Percentiles rank a stretch among this genome's conserved stretches.
These are phyloP conservation scores for Clathrus columnatus DNA, from an alignment of 768 basidiomycete genomes.

Conservation along the genomic window DNA sequence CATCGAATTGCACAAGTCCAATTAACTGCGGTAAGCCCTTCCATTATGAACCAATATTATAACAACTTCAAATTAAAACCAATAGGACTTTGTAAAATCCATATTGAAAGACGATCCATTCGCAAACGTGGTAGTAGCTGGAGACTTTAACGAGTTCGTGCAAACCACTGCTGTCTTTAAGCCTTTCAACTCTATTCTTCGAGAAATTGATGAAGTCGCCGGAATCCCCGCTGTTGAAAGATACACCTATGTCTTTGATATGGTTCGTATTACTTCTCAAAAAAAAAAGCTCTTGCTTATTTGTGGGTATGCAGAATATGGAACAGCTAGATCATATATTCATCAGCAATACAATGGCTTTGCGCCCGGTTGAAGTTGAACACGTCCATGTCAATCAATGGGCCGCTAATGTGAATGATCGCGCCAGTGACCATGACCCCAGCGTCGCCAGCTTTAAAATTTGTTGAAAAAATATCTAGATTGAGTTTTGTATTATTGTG, in stretches of 20 bases:
- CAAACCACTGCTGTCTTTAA: slow-evolving; percentile 45
- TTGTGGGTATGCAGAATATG: slow-evolving; percentile 30
- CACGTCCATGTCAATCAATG: slow-evolving; percentile 58
- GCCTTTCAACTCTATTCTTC: slow-evolving; percentile 32
- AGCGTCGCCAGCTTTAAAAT: slow-evolving; percentile 42
- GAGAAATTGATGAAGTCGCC: slow-evolving; percentile 45
- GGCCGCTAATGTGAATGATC: slow-evolving; percentile 31
- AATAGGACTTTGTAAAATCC: slow-evolving; percentile 37
- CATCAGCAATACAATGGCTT: slow-evolving; percentile 36
- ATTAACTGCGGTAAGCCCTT: slow-evolving; percentile 37
- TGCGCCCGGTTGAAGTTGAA: slow-evolving; percentile 37
- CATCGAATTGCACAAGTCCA: slow-evolving; percentile 42
- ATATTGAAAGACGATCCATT: slow-evolving; percentile 33
- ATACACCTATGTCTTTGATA: slow-evolving; percentile 53
- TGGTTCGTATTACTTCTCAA: not conserved
- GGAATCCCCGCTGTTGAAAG: slow-evolving; percentile 39
- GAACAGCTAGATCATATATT: slow-evolving; percentile 55
- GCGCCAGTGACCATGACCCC: slow-evolving; percentile 56
- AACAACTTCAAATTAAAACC: not conserved
- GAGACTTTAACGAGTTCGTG: slow-evolving; percentile 55
- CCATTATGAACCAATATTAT: slow-evolving; percentile 1
- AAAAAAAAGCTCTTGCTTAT: not conserved
- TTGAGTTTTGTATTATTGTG: too few species aligned
- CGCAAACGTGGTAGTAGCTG: slow-evolving; percentile 46
- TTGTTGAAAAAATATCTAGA: slow-evolving; percentile 29